Base-by-base conservation (phyloP, 208 protist genomes). In the Trypanosoma platydactyli region DNA sequence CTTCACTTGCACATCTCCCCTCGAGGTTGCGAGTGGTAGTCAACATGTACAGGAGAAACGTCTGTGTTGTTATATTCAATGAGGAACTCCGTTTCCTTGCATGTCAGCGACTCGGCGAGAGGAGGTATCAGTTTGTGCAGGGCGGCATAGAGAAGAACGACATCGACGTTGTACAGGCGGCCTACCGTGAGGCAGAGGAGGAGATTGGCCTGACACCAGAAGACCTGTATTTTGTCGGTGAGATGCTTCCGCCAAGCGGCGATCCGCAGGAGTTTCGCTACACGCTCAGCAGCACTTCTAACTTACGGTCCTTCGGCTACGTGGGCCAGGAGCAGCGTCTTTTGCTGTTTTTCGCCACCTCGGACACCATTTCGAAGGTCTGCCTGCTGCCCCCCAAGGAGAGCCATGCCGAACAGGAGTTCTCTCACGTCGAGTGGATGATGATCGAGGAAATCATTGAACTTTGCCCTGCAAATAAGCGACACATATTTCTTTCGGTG, bases 11-110 rank as follows among this genome's bases (percentile, higher is more conserved):
- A 50, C 35, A 50, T 64, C 5, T 64, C 25, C 51, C 9, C 33
- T 9, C 33, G 33, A 38, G 33, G 33, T 38, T 9, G 33, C 33
- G 9, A 38, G 33, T 38, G 9, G 33, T 38, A 38, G 33, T 38
- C 33, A 38, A 24, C 53, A 94, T 94, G 88, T 94, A 90, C 65
- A 71, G 88, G 18, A 67, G 46, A n/a, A 94, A 94, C 77, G 88
- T 94, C 0, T 91, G 84, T 61, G 77, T 61, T 24, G 80, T 87
- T 30, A 70, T 94, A 49, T 91, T 91, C 57, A 91, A 94, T 49
- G 83, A 91, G 68, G 68, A 75, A 16, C 68, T 66, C 18, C 55
- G 82, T 49, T 85, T 91, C 57, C 68, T 94, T 6, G 84, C 71
- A 0, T 94, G 88, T 58, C 60, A 75, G 45, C 78, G 84, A n/a